Percentiles rank a stretch among this genome's conserved stretches.
phyloP scores from a whole-genome alignment of 768 basidiomycete species.

The Flagelloscypha sp. region DNA sequence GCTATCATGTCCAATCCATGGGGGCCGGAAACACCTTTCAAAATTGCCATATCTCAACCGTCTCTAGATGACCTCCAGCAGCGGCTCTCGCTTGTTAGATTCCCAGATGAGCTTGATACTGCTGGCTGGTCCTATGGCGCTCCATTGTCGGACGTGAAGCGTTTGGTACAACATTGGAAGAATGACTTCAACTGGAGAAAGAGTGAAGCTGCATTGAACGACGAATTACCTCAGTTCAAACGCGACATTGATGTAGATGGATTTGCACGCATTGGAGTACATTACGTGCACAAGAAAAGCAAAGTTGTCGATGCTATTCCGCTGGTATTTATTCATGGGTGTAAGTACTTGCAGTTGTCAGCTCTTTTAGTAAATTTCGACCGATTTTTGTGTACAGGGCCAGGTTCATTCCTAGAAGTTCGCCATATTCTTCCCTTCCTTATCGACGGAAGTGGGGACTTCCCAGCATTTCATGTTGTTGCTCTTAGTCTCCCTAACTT shows the following conservation, averaged over 20 bases:
- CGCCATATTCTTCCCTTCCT: slow-evolving; percentile 34
- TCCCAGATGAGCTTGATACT: slow-evolving; percentile 19
- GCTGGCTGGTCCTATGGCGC: slow-evolving; percentile 11
- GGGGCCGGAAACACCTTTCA: slow-evolving; percentile 7
- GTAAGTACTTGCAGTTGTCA: neutral
- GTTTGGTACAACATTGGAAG: slow-evolving; percentile 8
- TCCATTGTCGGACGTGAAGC: slow-evolving; percentile 6
- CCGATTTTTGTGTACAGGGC: slow-evolving; percentile 27
- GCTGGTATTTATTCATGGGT: slow-evolving; percentile 8
- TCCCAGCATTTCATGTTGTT: slow-evolving; percentile 41
- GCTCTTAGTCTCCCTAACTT: slow-evolving; percentile 35
- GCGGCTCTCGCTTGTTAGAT: slow-evolving; percentile 12
- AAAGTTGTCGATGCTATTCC: slow-evolving; percentile 11
- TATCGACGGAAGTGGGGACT: slow-evolving; percentile 19
- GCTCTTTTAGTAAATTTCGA: neutral
- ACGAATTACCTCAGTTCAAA: slow-evolving; percentile 25
- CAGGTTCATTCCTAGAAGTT: slow-evolving; percentile 34
- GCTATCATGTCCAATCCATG: no score
- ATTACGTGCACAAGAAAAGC: slow-evolving; percentile 27
- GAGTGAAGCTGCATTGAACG: slow-evolving; percentile 22
- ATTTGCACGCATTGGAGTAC: slow-evolving; percentile 23
- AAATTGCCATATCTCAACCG: slow-evolving; percentile 12
- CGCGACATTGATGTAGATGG: slow-evolving; percentile 23
- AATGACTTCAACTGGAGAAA: slow-evolving; percentile 8
- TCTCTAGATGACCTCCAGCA: slow-evolving; percentile 10